These are phyloP conservation scores for Eutrema yunnanense DNA, from an alignment of 345 rosid species.

Conservation along the genomic window DNA sequence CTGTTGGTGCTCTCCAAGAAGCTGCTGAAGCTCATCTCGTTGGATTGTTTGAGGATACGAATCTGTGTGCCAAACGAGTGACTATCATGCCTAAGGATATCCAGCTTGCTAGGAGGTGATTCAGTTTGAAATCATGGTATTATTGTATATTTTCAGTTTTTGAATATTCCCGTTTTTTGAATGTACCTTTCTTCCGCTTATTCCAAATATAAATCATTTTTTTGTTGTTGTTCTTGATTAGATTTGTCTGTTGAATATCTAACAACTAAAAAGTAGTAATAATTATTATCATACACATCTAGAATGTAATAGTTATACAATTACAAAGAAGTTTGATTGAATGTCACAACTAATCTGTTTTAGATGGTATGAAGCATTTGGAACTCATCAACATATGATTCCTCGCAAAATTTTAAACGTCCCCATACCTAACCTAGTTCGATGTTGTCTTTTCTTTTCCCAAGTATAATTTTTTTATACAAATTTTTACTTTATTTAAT, in stretches of 20 bases:
- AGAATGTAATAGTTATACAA: too few relatives aligned
- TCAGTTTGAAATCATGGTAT: slow-evolving; percentile 17
- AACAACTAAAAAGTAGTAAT: neutral
- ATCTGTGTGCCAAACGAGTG: slow-evolving; percentile 37
- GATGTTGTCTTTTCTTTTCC: too few relatives aligned
- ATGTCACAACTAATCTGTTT: too few relatives aligned
- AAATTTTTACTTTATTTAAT: too few relatives aligned
- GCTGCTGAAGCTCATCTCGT: neutral
- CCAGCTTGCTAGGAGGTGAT: slow-evolving; percentile 45
- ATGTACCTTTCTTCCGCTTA: neutral
- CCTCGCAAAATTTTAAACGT: neutral
- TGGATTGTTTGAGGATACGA: too few relatives aligned
- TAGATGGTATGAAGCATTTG: neutral
- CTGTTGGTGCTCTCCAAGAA: too few relatives aligned
- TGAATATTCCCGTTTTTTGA: neutral
- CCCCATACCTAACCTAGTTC: too few relatives aligned
- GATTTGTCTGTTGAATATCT: neutral
- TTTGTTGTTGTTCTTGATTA: too few relatives aligned
- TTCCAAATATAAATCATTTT: neutral
- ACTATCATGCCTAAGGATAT: slow-evolving; percentile 46
- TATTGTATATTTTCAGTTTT: neutral
- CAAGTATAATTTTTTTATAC: too few relatives aligned
- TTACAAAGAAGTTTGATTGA: too few relatives aligned
- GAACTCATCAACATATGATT: neutral
- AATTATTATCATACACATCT: neutral